Conservation (phyloP, 805 yeast species). For the Pichia rugopelliculosa region DNA sequence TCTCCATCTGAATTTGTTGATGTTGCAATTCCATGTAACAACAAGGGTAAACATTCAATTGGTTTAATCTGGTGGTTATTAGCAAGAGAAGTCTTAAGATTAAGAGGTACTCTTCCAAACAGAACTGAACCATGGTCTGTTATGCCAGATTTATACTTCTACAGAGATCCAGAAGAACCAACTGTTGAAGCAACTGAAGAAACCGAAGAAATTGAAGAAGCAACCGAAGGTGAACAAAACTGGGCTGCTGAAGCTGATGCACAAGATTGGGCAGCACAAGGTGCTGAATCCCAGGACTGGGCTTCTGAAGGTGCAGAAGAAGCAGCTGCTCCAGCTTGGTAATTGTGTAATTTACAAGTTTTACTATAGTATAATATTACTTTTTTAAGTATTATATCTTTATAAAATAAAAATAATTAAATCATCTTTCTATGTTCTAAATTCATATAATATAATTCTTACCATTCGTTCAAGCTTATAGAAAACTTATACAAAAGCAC, state of each 20-base stretch:
- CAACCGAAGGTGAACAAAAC: constrained; percentile 56
- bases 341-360: constrained; percentile 18
- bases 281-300: constrained; percentile 37
- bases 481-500: too few relatives aligned
- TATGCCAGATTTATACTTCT: constrained; percentile 99
- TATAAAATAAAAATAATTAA: constrained; percentile 12
- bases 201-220: constrained; percentile 57
- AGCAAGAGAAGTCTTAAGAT: constrained; percentile 98
- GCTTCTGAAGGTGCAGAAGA: constrained; percentile 35
- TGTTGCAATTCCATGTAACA: constrained; percentile 99
- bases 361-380: constrained; percentile 7
- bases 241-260: constrained; percentile 40
- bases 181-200: constrained; percentile 65
- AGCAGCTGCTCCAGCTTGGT: constrained; percentile 28
- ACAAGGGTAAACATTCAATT: constrained; percentile 99
- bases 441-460: background rate
- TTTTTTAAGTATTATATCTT: constrained; percentile 8
- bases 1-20: constrained; percentile 98
- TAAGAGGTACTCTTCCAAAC: constrained; percentile 95
- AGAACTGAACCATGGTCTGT: constrained; percentile 97
- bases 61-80: constrained; percentile 99
- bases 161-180: constrained; percentile 99
- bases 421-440: constrained; percentile 11
- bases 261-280: constrained; percentile 49
- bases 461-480: background rate